Evolutionary conservation across 192 early-diverging fungal genomes (phyloP), one percentile per base, ranked within the genome.

Genomic region (Spizellomyces sp.): DNA sequence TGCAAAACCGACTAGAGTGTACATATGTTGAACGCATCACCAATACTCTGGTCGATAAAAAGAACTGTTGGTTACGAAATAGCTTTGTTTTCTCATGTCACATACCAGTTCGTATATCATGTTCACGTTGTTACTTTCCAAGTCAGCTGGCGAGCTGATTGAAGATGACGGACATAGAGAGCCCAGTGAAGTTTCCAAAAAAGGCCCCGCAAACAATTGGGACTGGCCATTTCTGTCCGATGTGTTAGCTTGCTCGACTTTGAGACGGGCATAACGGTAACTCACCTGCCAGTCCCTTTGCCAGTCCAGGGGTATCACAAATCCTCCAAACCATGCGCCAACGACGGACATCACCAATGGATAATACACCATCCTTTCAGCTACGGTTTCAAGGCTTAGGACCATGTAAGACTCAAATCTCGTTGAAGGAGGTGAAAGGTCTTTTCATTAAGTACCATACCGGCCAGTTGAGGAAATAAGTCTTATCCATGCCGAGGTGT

Each of bases 251-350:
- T 62, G 0, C 27, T 62, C 12, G 14, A 1, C 8, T 56, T 56
- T 10, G 12, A 67, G 4, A 9, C 8, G 17, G 8, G 19, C 66
- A 19, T n/a, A 14, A 41, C n/a, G 8, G 9, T 2, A 36, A 21
- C 42, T 36, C 17, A 70, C 68, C 69, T 71, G 69, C 52, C 48
- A 66, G 21, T 50, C 62, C 22, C 43, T 19, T 17, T 76, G 75
- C 75, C 75, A 76, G 52, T 76, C 75, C 22, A 76, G 55, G 0
- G 75, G 69, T 7, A 76, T 48, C 9, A 50, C 58, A 67, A 71
- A 71, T 5, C 48, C 55, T 14, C 62, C 63, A 17, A 71, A 9
- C 69, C 75, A 76, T 14, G 62, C 68, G 4, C 69, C 69, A 5
- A 76, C 10, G 27, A 76, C 14, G n/a, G 60, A 59, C 14, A 69